phyloP scores from a whole-genome alignment of 495 filamentous ascomycete species.

The Penicillium lividum region DNA sequence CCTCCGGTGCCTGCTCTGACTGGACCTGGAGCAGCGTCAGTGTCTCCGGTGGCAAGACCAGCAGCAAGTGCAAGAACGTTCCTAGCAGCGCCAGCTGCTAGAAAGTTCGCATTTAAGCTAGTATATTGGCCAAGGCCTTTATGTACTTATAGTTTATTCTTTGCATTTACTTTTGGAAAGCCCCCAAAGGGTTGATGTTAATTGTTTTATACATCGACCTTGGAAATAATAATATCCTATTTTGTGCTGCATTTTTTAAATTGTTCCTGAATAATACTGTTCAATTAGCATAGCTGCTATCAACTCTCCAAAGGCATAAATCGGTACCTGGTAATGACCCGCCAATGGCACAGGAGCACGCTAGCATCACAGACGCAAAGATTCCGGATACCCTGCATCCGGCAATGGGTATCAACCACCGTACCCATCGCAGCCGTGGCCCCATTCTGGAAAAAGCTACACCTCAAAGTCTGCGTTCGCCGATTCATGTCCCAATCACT shows the following conservation, averaged over 20 bases:
- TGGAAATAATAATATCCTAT: neutral
- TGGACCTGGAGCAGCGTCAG: conserved; percentile 48
- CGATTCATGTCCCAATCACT: neutral
- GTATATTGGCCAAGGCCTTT: neutral
- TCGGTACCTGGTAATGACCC: conserved; percentile 30
- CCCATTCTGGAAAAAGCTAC: neutral
- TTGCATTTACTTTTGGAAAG: neutral
- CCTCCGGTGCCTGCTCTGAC: conserved; percentile 32
- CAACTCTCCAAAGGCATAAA: conserved; percentile 33
- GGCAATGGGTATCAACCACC: conserved; percentile 34
- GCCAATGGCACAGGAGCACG: conserved; percentile 33
- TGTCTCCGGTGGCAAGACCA: conserved; percentile 49
- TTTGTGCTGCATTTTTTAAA: neutral
- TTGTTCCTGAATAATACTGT: too few relatives aligned
- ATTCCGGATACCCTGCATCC: conserved; percentile 30
- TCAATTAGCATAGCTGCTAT: neutral
- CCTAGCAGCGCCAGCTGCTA: conserved; percentile 38
- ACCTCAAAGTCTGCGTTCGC: neutral
- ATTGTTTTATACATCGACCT: neutral
- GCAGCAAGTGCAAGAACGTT: conserved; percentile 41
- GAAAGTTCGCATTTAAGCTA: neutral
- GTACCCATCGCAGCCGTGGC: conserved; percentile 32
- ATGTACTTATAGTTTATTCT: neutral
- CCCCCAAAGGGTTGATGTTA: neutral
- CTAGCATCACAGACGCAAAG: conserved; percentile 36